Conservation (phyloP, 2,329 filamentous ascomycete species). For the Calonectria hongkongensis region DNA sequence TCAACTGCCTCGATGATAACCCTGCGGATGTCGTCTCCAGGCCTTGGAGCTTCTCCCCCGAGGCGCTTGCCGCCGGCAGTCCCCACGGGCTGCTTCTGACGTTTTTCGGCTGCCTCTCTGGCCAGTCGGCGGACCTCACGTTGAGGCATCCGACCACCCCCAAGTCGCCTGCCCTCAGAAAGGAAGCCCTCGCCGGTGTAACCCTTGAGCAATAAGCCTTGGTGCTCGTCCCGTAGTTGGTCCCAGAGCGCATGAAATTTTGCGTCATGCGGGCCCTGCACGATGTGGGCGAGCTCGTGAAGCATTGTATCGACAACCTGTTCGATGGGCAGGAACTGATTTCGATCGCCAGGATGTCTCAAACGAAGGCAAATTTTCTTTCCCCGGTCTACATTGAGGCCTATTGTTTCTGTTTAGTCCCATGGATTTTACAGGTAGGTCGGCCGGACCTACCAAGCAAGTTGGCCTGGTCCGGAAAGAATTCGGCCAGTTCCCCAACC, state of each 20-base stretch:
- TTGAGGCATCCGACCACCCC: conserved; percentile 78
- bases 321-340: conserved; percentile 87
- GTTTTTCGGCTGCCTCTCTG: conserved; percentile 83
- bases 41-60: conserved; percentile 74
- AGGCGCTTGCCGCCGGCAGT: conserved; percentile 83
- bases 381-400: conserved; percentile 85
- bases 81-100: conserved; percentile 73
- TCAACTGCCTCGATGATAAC: conserved; percentile 84
- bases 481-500: conserved; percentile 87
- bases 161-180: conserved; percentile 83
- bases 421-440: not conserved
- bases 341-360: conserved; percentile 83
- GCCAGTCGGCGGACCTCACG: conserved; percentile 86
- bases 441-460: conserved; percentile 75
- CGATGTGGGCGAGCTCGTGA: conserved; percentile 93
- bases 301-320: conserved; percentile 92
- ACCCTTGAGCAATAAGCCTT: conserved; percentile 84
- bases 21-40: conserved; percentile 81
- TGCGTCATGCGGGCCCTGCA: conserved; percentile 87
- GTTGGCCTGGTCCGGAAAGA: conserved; percentile 84
- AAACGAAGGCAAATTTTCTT: conserved; percentile 88
- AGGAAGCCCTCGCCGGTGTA: conserved; percentile 95
- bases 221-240: conserved; percentile 89
- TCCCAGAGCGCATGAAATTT: conserved; percentile 93
- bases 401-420: conserved; percentile 59